A percentile compares a stretch with the other conserved stretches of the same genome.
Evolutionary conservation across 2,329 filamentous ascomycete species (phyloP).

Genomic region (Trichophyton rubrum): DNA sequence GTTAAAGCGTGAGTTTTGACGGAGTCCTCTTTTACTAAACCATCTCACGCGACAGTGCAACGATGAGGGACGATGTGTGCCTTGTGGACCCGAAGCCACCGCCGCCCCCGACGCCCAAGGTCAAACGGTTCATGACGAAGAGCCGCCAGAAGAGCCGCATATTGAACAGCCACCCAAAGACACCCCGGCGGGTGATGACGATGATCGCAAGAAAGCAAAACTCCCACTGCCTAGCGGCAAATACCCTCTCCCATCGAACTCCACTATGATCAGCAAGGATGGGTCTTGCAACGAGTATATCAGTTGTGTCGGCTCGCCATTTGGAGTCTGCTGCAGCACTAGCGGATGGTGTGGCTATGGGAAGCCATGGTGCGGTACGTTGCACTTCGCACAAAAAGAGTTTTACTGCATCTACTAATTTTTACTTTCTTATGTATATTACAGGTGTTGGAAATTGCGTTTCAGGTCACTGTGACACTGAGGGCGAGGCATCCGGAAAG

Average conservation of each 20-base stretch:
- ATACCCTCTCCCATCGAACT: neutral
- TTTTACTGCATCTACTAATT: neutral
- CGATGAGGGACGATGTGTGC: neutral
- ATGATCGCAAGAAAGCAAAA: neutral
- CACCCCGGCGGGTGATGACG: neutral
- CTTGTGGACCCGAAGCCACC: neutral
- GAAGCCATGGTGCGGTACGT: constrained; percentile 13
- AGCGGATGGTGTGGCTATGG: constrained; percentile 13
- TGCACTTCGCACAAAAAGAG: neutral
- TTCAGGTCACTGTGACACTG: constrained; percentile 11
- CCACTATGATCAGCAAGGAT: constrained; percentile 11
- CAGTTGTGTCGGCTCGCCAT: constrained; percentile 11
- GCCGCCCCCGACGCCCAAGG: neutral
- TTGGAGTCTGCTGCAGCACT: constrained; percentile 13
- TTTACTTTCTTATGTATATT: neutral
- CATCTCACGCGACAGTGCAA: neutral
- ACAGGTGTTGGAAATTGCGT: constrained; percentile 12
- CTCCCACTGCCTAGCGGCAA: neutral
- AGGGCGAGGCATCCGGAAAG: neutral
- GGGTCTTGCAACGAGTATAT: constrained; percentile 10
- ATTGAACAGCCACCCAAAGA: neutral
- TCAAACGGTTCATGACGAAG: neutral
- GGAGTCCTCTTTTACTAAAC: neutral
- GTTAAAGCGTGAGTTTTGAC: neutral
- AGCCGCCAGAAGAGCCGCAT: neutral